Evolutionary conservation across 352 stramenopile species (phyloP).

Genomic region (Globisporangium canariense): DNA sequence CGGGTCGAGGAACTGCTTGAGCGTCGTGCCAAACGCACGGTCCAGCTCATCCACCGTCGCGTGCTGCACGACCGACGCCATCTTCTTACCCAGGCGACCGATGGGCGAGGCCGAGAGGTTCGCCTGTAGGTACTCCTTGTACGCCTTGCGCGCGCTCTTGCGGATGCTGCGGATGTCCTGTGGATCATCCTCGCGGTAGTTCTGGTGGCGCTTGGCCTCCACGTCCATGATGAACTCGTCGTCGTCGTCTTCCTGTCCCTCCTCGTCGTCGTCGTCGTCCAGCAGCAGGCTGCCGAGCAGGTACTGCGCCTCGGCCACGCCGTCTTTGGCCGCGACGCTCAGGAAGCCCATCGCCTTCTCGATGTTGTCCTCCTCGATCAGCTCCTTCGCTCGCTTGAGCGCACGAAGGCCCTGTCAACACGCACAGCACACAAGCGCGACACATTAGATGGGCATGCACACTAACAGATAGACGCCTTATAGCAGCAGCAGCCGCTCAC

Average conservation of each 20-base stretch:
- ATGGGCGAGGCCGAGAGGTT: constrained; percentile 25
- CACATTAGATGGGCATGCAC: neutral
- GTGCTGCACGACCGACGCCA: constrained; percentile 18
- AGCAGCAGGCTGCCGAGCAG: constrained; percentile 62
- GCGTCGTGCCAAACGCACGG: constrained; percentile 65
- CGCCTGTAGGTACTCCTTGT: constrained; percentile 68
- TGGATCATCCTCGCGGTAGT: constrained; percentile 37
- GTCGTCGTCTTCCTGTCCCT: constrained; percentile 13
- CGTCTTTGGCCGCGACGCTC: constrained; percentile 53
- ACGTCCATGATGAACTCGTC: constrained; percentile 62
- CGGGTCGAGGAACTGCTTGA: constrained; percentile 67
- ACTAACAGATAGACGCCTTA: neutral
- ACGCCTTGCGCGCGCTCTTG: constrained; percentile 68
- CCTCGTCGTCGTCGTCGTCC: constrained; percentile 32
- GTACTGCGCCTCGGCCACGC: constrained; percentile 74
- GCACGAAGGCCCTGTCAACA: constrained; percentile 33
- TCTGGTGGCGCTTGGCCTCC: constrained; percentile 61
- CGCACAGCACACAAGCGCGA: neutral
- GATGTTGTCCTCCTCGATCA: constrained; percentile 56
- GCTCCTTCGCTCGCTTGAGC: constrained; percentile 54
- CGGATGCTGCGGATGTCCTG: constrained; percentile 74
- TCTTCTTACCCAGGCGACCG: constrained; percentile 25
- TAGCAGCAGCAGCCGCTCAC: neutral
- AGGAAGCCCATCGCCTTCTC: constrained; percentile 57
- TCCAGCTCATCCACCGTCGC: constrained; percentile 57